Evolutionary conservation across 164 flowering plant genomes (phyloP).

Genomic region (Cinnamomum micranthum): DNA sequence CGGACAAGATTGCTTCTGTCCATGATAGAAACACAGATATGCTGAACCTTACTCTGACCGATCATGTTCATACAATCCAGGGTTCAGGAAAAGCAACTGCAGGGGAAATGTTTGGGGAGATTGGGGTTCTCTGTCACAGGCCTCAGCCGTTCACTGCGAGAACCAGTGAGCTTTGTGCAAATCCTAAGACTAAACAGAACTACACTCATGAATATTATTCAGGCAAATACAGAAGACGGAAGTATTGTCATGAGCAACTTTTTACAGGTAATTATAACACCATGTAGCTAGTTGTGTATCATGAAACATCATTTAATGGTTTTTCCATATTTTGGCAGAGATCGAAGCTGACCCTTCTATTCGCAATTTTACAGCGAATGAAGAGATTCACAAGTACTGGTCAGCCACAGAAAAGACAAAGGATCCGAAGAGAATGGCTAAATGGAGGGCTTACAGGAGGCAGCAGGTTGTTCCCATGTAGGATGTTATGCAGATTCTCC

Average conservation of each 20-base stretch:
- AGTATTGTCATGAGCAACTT: slow-evolving; percentile 64
- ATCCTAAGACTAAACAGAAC: slow-evolving; percentile 44
- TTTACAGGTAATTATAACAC: slow-evolving; percentile 38
- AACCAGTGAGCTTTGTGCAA: too few relatives aligned
- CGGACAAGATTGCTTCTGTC: neutral
- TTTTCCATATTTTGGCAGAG: neutral
- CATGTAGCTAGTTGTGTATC: neutral
- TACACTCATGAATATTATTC: slow-evolving; percentile 51
- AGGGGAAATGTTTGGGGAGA: too few relatives aligned
- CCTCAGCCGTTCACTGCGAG: too few relatives aligned
- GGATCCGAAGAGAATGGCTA: slow-evolving; percentile 28
- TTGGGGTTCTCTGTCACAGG: too few relatives aligned
- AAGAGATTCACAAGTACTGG: slow-evolving; percentile 30
- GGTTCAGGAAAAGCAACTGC: slow-evolving; percentile 41
- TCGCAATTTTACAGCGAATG: slow-evolving; percentile 53
- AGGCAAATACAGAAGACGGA: slow-evolving; percentile 56
- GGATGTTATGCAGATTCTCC: slow-evolving; percentile 20
- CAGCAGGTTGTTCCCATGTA: slow-evolving; percentile 6
- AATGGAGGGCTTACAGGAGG: slow-evolving; percentile 20
- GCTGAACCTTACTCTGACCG: slow-evolving; percentile 6
- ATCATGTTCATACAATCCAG: slow-evolving; percentile 25
- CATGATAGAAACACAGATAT: neutral
- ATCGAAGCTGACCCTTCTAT: neutral
- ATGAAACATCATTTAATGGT: neutral
- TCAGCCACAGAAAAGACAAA: slow-evolving; percentile 25